Percentiles rank a stretch among this genome's conserved stretches.
phyloP scores from a whole-genome alignment of 768 basidiomycete genomes.

The Coprinopsis cinerea region DNA sequence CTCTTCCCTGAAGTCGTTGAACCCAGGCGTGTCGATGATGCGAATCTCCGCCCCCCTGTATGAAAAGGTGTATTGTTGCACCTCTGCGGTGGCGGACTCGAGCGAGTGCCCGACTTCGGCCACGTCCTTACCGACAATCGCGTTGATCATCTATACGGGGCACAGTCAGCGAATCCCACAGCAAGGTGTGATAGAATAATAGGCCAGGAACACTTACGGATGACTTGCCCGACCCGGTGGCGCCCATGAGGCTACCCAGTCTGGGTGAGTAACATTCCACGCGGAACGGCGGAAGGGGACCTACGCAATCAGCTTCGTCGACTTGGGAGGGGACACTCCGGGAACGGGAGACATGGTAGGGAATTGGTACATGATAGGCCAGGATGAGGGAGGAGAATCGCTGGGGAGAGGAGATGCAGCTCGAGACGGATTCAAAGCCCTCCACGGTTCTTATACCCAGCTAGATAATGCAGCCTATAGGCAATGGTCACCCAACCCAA shows the following conservation, averaged over 20 bases:
- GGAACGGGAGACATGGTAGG: too few species aligned
- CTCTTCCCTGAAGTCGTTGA: not conserved
- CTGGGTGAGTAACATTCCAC: too few species aligned
- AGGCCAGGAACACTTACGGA: not conserved
- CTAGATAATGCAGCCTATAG: too few species aligned
- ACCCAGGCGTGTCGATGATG: constrained; percentile 6
- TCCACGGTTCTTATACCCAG: too few species aligned
- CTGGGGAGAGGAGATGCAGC: too few species aligned
- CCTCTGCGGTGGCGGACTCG: not conserved
- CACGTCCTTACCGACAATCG: not conserved
- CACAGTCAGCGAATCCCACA: not conserved
- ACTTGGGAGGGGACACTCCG: too few species aligned
- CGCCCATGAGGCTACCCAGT: constrained; percentile 1
- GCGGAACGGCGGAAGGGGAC: too few species aligned
- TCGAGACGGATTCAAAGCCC: too few species aligned
- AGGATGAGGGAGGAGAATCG: too few species aligned
- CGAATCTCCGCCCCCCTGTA: not conserved
- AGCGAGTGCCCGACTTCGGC: not conserved
- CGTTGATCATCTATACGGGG: constrained; percentile 4
- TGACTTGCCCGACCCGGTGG: constrained; percentile 2
- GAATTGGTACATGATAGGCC: too few species aligned
- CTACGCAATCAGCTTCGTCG: too few species aligned
- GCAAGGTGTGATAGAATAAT: not conserved
- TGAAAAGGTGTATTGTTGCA: not conserved
- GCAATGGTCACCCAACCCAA: too few species aligned